phyloP scores from a whole-genome alignment of 805 yeast species.

The Candida sakaeoensis region DNA sequence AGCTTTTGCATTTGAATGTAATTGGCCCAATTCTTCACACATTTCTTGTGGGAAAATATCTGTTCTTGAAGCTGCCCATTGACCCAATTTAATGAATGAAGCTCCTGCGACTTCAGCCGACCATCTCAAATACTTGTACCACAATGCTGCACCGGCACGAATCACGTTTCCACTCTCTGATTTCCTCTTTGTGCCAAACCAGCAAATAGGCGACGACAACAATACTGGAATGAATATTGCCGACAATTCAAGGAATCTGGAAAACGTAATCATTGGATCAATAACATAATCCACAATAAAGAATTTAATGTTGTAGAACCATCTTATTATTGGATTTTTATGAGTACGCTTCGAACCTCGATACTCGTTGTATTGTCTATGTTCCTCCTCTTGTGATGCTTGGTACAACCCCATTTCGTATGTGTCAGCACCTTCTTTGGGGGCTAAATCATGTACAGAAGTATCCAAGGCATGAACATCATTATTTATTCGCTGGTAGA shows the following conservation, averaged over 20 bases:
- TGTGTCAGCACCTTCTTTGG: slow-evolving; percentile 55
- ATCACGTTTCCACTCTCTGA: slow-evolving; percentile 23
- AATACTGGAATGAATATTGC: slow-evolving; percentile 68
- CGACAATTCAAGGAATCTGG: slow-evolving; percentile 67
- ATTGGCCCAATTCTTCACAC: slow-evolving; percentile 68
- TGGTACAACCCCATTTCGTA: slow-evolving; percentile 63
- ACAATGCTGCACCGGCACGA: slow-evolving; percentile 59
- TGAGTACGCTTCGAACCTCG: slow-evolving; percentile 23
- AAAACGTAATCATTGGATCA: slow-evolving; percentile 67
- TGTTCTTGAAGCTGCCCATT: slow-evolving; percentile 98
- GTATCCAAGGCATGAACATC: slow-evolving; percentile 31
- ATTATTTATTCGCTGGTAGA: slow-evolving; percentile 13
- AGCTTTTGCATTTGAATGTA: slow-evolving; percentile 80
- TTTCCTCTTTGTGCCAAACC: slow-evolving; percentile 44
- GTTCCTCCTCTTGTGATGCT: slow-evolving; percentile 57
- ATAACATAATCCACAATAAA: slow-evolving; percentile 49
- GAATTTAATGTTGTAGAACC: slow-evolving; percentile 40
- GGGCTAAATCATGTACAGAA: slow-evolving; percentile 36
- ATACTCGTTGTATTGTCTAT: slow-evolving; percentile 29
- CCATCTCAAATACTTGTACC: slow-evolving; percentile 66
- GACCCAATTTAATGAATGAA: slow-evolving; percentile 86
- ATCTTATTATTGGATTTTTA: slow-evolving; percentile 23
- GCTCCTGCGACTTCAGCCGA: slow-evolving; percentile 88
- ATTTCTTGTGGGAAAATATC: slow-evolving; percentile 81
- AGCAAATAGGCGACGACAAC: slow-evolving; percentile 59